Evolutionary conservation across 257 asterid genomes (phyloP), one percentile per base, ranked within the genome.

Genomic region (Salvia miltiorrhiza): DNA sequence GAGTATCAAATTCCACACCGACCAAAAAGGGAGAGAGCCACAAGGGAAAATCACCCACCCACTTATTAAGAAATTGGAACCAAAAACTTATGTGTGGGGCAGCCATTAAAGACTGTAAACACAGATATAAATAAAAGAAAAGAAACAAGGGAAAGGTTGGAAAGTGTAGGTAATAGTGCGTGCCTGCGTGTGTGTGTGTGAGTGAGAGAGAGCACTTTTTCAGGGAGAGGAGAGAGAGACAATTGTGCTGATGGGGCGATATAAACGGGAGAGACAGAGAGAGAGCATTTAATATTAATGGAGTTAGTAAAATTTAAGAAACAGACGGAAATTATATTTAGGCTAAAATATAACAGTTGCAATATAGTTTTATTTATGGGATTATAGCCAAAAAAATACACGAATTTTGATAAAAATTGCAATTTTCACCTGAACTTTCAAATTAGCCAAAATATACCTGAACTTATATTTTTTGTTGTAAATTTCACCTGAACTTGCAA

Each of bases 81-180:
- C 80, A 70, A 74, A 49, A 74, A 52, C 73, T 77, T 68, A 67
- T 82, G 73, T 49, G 90, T 81, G 95, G 96, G 86, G 79, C 95
- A 85, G 88, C 93, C 88, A 81, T 85, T 81, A 79, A 89, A 80
- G 88, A 78, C 76, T 50, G 80, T 13, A 33, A 53, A 60, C 65
- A 65, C 73, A 48, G 76, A 64, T 54, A 26, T 69, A 23, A 63
- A 32, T 39, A 58, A 66, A 33, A 53, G 48, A 35, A 76, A 67
- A 71, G 19, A 35, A 64, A 72, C 45, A 5, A 70, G 53, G 55
- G 26, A 76, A 52, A 71, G 77, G 87, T 76, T 75, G 88, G 80
- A 76, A 83, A 84, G 85, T 68, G 80, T 4, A 58, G 74, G 76
- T 12, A 71, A 50, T 20, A 39, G 68, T 62, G 72, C 39, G 69